phyloP scores from a whole-genome alignment of 345 rosid genomes.

The Linum lewisii region DNA sequence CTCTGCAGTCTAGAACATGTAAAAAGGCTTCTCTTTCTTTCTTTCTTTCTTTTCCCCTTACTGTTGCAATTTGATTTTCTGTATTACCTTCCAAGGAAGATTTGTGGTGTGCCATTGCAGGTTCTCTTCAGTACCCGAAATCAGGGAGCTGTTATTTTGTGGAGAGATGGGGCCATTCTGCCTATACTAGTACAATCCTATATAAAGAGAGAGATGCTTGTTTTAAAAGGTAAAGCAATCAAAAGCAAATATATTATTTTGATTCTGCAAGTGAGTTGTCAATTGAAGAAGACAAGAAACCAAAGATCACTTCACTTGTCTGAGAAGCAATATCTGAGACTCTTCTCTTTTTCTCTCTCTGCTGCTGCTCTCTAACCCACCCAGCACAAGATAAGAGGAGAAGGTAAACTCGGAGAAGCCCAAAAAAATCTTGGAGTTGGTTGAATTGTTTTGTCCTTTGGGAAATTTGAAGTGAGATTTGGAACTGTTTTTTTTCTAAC shows the following conservation, averaged over 20 bases:
- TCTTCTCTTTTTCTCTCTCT: not conserved
- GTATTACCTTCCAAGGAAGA: not conserved
- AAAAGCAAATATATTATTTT: not conserved
- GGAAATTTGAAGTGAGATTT: not conserved
- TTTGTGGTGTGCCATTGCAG: not conserved
- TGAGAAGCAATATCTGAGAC: conserved; percentile 2
- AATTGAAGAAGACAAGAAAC: conserved; percentile 1
- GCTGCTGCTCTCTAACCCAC: not conserved
- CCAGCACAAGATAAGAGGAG: not conserved
- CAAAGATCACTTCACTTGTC: conserved; percentile 10
- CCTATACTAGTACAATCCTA: not conserved
- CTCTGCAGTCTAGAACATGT: conserved; percentile 3
- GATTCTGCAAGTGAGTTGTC: not conserved
- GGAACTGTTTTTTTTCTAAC: not conserved
- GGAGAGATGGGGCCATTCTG: not conserved
- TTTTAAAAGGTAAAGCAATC: conserved; percentile 1
- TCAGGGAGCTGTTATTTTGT: not conserved
- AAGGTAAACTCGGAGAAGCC: not conserved
- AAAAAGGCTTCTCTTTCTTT: not conserved
- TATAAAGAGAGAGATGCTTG: not conserved
- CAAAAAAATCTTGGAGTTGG: not conserved
- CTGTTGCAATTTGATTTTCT: not conserved
- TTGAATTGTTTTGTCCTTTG: not conserved
- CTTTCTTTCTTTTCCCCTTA: not conserved
- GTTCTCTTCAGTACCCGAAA: not conserved